These are phyloP conservation scores for Agarophyton chilense DNA, from an alignment of 23 red algal species.

Conservation along the genomic window DNA sequence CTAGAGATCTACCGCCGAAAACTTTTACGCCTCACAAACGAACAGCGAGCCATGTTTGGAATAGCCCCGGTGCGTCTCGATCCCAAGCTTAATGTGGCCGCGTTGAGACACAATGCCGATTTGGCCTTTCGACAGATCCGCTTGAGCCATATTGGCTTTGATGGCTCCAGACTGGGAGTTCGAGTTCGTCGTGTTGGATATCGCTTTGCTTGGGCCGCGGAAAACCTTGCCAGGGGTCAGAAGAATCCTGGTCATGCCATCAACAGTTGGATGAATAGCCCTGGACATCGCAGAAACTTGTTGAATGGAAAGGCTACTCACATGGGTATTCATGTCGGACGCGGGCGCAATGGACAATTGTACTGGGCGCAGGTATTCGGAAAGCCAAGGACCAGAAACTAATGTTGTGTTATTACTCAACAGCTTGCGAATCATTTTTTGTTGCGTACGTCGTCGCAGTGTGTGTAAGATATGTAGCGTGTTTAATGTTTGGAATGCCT, in stretches of 20 bases:
- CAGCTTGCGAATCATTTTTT: background rate
- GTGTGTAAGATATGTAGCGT: background rate
- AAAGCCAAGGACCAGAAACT: background rate
- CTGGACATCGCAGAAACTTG: conserved; percentile 43
- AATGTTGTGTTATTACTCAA: background rate
- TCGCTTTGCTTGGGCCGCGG: conserved; percentile 7
- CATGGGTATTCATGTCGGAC: conserved; percentile 45
- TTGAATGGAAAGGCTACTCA: conserved; percentile 27
- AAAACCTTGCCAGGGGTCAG: conserved; percentile 51
- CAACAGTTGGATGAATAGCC: conserved; percentile 27
- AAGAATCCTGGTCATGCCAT: conserved; percentile 15
- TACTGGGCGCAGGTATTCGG: conserved; percentile 66
- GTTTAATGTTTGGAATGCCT: background rate
- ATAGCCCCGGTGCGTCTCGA: background rate
- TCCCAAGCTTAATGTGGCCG: background rate
- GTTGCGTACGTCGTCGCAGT: background rate
- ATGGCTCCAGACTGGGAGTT: conserved; percentile 17
- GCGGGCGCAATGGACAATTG: conserved; percentile 36
- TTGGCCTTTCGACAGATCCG: conserved; percentile 48
- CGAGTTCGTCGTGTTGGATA: conserved; percentile 27
- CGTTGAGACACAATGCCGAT: conserved; percentile 48
- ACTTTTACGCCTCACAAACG: conserved; percentile 26
- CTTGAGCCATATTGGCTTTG: conserved; percentile 31
- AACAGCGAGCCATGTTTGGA: background rate
- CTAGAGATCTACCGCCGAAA: background rate